Conservation (phyloP, 805 yeast species). For the Nakazawaea peltata region DNA sequence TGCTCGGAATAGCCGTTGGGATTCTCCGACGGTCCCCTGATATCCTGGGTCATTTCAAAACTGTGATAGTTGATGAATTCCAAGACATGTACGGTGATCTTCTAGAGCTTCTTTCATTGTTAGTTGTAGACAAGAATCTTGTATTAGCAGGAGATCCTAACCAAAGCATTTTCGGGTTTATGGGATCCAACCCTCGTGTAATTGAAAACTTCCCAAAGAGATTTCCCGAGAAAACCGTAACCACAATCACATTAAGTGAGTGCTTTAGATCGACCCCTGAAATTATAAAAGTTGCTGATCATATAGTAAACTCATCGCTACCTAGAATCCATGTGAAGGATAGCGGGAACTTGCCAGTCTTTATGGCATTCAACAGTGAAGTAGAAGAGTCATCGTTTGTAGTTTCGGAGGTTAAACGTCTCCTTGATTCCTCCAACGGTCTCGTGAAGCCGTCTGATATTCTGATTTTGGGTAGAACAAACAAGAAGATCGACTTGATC, state of each 20-base stretch:
- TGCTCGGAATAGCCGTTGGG: constrained; percentile 2
- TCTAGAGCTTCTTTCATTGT: constrained; percentile 32
- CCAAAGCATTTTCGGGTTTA: constrained; percentile 62
- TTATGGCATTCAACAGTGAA: constrained; percentile 17
- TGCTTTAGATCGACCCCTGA: constrained; percentile 59
- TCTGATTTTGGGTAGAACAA: constrained; percentile 44
- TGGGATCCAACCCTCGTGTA: constrained; percentile 40
- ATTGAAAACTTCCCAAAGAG: constrained; percentile 17
- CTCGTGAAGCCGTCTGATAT: constrained; percentile 37
- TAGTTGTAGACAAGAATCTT: constrained; percentile 38
- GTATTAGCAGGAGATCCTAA: constrained; percentile 65
- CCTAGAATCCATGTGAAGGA: constrained; percentile 13
- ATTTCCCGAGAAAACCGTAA: constrained; percentile 14
- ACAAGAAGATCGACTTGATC: constrained; percentile 35
- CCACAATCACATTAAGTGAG: constrained; percentile 29
- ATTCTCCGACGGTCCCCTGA: constrained; percentile 10
- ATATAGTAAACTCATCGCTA: constrained; percentile 10
- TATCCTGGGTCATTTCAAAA: constrained; percentile 20
- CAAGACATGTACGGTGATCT: constrained; percentile 59
- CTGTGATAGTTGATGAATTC: constrained; percentile 61
- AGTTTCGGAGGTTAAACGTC: constrained; percentile 32
- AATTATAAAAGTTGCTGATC: constrained; percentile 36
- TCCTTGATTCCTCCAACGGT: constrained; percentile 33
- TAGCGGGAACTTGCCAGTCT: constrained; percentile 19
- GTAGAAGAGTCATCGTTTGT: constrained; percentile 35